Base-by-base conservation (phyloP, 2,329 filamentous ascomycete species). In the Aaosphaeria arxii region DNA sequence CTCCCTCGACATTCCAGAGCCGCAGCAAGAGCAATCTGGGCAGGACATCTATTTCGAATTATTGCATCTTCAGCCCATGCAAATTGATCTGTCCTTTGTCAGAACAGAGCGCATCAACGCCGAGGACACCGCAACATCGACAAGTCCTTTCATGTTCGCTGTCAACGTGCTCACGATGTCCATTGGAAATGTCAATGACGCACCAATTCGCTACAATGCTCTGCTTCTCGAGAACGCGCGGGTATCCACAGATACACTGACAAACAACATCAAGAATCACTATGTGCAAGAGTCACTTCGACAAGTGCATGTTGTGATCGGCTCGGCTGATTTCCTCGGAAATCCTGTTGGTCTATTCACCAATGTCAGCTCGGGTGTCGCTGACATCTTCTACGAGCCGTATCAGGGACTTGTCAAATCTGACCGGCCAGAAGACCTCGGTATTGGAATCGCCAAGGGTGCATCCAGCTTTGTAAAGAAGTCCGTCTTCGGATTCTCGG, bases 91-190 rank as follows among this genome's bases (percentile, higher is more conserved):
- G 45, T 97, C 94, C 1, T 96, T 99, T 65, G 95, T 99, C 70
- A 87, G 94, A 17, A 99, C 94, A 0, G 94, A 99, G 70, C 85
- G 91, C 7, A 88, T 99, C 73, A 99, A 99, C 56, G 92, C 89
- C 2, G 92, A 97, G 68, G 91, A 97, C 69, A 95, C 94, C 59
- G 88, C 91, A 42, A 90, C 89, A 42, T 75, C 74, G 11, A 90
- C 90, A 39, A 99, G 96, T 64, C 95, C 95, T 1, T 80, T 99
- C 69, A 97, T 97, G 91, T 99, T 97, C 75, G 91, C 96, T 67
- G 85, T 97, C 69, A 97, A 99, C 64, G 89, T 97, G 57, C 85
- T 99, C 77, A 97, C 95, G 1, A 99, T 99, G 94, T 95, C 94
- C 11, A 94, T 99, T 62, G 94, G 94, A 55, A 99, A 99, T 62